These are phyloP conservation scores for Verticillium tricorpus DNA, from an alignment of 2,329 filamentous ascomycete species.

Conservation along the genomic window DNA sequence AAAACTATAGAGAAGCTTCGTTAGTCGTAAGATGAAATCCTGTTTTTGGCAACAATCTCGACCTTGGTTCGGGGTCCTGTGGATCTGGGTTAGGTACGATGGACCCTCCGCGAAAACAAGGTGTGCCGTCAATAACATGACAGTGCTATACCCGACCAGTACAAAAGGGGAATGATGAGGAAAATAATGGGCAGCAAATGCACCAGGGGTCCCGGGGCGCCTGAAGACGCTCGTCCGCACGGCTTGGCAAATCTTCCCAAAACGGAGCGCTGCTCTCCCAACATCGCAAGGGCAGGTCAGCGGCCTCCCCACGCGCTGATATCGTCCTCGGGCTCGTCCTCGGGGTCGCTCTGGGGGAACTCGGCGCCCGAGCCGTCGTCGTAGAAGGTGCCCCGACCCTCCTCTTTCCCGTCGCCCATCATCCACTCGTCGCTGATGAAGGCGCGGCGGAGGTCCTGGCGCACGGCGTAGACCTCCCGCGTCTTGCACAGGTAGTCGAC, in stretches of 20 bases:
- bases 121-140: not conserved
- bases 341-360: conserved; percentile 2
- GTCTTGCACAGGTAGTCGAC: not conserved
- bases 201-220: too few relatives aligned
- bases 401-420: conserved; percentile 3
- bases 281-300: not conserved
- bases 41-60: not conserved
- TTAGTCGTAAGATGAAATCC: not conserved
- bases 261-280: not conserved
- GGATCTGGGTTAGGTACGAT: not conserved
- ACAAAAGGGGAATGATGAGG: not conserved
- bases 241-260: not conserved
- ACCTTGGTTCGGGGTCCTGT: not conserved
- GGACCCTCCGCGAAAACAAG: not conserved
- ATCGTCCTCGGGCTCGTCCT: not conserved
- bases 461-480: conserved; percentile 1
- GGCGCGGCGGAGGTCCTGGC: not conserved
- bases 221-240: not conserved
- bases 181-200: not conserved
- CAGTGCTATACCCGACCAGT: not conserved
- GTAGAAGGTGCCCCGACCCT: conserved; percentile 2
- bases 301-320: not conserved
- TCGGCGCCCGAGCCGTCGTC: not conserved
- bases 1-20: not conserved
- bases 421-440: conserved; percentile 4